Percentiles rank a stretch among this genome's conserved stretches.
phyloP scores from a whole-genome alignment of 352 stramenopile genomes.

The Phytophthora fragariaefolia region DNA sequence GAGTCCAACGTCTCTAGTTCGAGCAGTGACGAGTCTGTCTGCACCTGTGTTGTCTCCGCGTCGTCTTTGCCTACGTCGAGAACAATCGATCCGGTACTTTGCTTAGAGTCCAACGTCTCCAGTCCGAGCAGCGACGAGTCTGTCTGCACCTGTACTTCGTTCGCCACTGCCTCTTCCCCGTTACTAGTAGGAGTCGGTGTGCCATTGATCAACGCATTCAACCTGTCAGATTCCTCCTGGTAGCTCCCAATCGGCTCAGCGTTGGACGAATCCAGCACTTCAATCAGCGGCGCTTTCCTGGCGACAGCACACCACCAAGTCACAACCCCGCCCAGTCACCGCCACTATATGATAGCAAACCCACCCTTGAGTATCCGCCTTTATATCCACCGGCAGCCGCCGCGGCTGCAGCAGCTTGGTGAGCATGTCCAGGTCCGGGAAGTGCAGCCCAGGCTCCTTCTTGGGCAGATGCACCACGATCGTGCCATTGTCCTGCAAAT shows the following conservation, averaged over 20 bases:
- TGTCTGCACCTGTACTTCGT: conserved; percentile 13
- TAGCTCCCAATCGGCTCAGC: conserved; percentile 26
- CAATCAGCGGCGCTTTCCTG: conserved; percentile 74
- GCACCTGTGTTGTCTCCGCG: conserved; percentile 16
- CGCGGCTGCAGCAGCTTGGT: conserved; percentile 90
- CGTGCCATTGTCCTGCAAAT: conserved; percentile 88
- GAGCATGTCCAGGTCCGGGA: conserved; percentile 93
- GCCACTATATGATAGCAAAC: conserved; percentile 6
- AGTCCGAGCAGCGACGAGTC: conserved; percentile 63
- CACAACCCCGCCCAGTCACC: background rate
- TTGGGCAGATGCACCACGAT: conserved; percentile 93
- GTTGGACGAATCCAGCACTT: conserved; percentile 73
- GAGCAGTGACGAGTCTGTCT: conserved; percentile 53
- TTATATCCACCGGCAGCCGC: conserved; percentile 47
- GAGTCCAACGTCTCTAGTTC: conserved; percentile 43
- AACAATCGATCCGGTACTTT: conserved; percentile 18
- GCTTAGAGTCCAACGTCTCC: conserved; percentile 31
- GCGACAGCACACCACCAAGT: conserved; percentile 1
- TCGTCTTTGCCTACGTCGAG: conserved; percentile 16
- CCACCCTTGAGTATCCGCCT: conserved; percentile 39
- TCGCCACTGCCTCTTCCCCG: background rate
- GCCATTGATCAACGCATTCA: conserved; percentile 36
- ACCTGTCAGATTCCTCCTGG: conserved; percentile 32
- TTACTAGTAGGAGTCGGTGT: background rate
- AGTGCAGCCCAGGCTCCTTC: conserved; percentile 84